Evolutionary conservation across 768 basidiomycete genomes (phyloP).

Genomic region (Podaxis sp.): DNA sequence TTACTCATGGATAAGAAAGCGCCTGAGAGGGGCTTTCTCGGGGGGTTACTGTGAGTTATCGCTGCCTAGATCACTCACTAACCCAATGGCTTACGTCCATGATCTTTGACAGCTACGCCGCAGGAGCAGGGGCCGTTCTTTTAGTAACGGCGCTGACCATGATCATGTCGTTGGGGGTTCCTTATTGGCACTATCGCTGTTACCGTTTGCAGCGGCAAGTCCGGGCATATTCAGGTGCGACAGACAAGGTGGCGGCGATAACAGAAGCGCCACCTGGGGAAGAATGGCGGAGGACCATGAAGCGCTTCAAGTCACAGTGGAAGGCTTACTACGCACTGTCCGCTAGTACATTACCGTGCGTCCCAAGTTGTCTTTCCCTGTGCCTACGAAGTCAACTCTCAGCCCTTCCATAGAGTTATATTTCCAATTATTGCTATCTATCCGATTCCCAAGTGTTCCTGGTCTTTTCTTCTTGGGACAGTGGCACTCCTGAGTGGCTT

Average conservation of each 20-base stretch:
- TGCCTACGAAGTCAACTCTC: background rate
- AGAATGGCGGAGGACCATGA: background rate
- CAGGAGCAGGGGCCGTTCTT: background rate
- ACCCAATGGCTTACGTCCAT: background rate
- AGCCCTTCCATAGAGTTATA: background rate
- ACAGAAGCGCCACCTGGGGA: background rate
- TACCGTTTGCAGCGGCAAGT: background rate
- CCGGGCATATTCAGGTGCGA: background rate
- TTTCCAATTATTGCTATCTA: slow-evolving; percentile 1
- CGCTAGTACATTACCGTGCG: background rate
- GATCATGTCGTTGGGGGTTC: background rate
- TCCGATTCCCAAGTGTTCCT: background rate
- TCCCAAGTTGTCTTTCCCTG: background rate
- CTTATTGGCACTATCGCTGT: background rate
- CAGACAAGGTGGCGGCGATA: background rate
- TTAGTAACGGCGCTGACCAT: background rate
- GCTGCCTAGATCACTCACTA: background rate
- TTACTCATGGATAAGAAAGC: background rate
- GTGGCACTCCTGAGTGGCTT: background rate
- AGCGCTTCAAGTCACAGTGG: slow-evolving; percentile 1
- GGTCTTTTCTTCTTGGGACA: slow-evolving; percentile 2
- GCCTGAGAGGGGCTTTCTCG: background rate
- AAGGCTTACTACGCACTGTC: background rate
- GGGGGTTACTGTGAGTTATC: background rate
- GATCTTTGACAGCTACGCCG: background rate